Percentiles rank a stretch among this genome's conserved stretches.
These are phyloP conservation scores for Helotiales sp. DNA, from an alignment of 2,329 filamentous ascomycete species.

Conservation along the genomic window DNA sequence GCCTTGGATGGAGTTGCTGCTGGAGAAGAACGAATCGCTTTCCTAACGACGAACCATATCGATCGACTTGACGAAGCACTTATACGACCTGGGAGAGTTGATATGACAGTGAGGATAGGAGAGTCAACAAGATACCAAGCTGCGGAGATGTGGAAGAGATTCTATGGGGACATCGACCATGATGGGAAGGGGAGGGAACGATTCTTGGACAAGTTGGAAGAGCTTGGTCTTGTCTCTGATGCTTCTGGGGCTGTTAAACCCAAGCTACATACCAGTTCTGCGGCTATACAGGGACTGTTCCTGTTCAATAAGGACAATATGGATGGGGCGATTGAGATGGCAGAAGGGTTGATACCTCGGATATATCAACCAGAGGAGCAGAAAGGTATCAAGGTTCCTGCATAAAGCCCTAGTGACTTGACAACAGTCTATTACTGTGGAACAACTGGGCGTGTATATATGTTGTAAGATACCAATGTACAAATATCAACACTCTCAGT, in stretches of 20 bases:
- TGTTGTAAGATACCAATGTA: neutral
- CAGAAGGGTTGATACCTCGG: constrained; percentile 62
- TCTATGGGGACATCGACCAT: constrained; percentile 80
- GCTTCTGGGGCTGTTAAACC: constrained; percentile 26
- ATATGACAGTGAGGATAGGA: constrained; percentile 88
- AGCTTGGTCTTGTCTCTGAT: constrained; percentile 68
- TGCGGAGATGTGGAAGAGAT: constrained; percentile 85
- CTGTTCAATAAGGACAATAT: constrained; percentile 92
- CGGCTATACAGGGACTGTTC: constrained; percentile 91
- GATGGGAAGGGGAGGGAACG: constrained; percentile 60
- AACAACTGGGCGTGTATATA: neutral
- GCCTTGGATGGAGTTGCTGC: constrained; percentile 90
- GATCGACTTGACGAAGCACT: constrained; percentile 83
- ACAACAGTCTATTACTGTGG: neutral
- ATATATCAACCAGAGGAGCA: constrained; percentile 48
- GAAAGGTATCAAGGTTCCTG: constrained; percentile 16
- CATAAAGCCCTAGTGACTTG: neutral
- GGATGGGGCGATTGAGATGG: constrained; percentile 81
- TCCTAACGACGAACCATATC: constrained; percentile 94
- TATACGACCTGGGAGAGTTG: constrained; percentile 86
- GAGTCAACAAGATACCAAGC: constrained; percentile 87
- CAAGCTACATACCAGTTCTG: constrained; percentile 68
- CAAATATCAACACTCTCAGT: neutral
- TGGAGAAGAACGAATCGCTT: constrained; percentile 89
- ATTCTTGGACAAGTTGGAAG: constrained; percentile 71